phyloP scores from a whole-genome alignment of 129 eudicot genomes.

The Erigeron canadensis region DNA sequence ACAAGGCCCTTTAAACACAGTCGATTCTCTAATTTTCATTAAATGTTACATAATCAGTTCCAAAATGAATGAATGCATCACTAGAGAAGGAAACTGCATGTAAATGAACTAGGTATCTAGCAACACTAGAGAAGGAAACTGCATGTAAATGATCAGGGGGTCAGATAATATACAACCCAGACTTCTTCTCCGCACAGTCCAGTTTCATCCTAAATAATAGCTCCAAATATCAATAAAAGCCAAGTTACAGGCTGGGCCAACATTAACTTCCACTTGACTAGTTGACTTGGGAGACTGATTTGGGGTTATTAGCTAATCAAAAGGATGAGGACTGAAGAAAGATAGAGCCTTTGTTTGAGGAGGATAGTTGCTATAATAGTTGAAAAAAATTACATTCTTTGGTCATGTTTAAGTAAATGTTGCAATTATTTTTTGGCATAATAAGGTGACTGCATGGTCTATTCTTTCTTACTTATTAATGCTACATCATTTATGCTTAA shows the following conservation, averaged over 20 bases:
- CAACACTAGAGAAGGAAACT: too few relatives aligned
- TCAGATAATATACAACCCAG: too few relatives aligned
- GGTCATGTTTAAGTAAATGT: not conserved
- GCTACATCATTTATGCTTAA: not conserved
- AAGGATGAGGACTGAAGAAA: not conserved
- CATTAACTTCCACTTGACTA: not conserved
- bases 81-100: too few relatives aligned
- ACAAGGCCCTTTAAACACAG: too few relatives aligned
- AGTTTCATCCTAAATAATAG: not conserved
- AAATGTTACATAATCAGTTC: too few relatives aligned
- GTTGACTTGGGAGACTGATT: not conserved
- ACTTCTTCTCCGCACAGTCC: too few relatives aligned
- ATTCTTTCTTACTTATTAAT: not conserved
- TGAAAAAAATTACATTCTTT: not conserved
- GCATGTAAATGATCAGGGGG: too few relatives aligned
- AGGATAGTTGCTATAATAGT: not conserved
- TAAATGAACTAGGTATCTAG: too few relatives aligned
- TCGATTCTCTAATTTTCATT: too few relatives aligned
- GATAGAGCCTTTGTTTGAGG: not conserved
- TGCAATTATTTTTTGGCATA: not conserved
- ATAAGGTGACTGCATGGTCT: not conserved
- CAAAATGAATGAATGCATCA: too few relatives aligned
- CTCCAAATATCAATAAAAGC: not conserved
- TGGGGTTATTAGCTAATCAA: not conserved
- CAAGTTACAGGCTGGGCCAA: not conserved